Evolutionary conservation across 1,284 basidiomycete genomes (phyloP), one percentile per base, ranked within the genome.

Genomic region (Rhodotorula sp.): DNA sequence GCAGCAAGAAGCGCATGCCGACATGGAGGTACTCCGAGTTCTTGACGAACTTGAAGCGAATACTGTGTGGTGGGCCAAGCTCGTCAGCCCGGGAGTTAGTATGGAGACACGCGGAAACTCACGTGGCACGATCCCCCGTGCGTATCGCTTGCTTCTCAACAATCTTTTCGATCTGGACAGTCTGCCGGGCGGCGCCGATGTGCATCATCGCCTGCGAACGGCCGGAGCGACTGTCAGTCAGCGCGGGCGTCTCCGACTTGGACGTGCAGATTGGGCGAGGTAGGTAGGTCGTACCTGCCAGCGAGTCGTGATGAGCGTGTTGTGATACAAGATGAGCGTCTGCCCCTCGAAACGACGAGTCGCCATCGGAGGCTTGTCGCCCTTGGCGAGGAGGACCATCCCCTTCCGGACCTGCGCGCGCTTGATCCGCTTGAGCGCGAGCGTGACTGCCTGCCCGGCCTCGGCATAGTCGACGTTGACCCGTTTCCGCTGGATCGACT

Each of bases 401-500:
- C 82, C 79, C 82, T 98, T 99, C 69, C 97, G 85, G 14, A 98
- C 89, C 59, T 89, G 88, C 12, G 88, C 86, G 64, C 92, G 84
- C 63, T 90, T 86, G 71, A 97, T 89, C 63, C 93, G 86, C 84
- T 99, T 99, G 38, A 99, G 83, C 7, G 95, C 97, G 67, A 97
- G 85, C 34, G 92, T 92, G 15, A 98, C 94, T 68, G 91, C 93
- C 82, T 99, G 95, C 1, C 95, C 95, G 0, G 95, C 97, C 76
- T 94, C 92, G 0, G 92, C 95, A 16, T 85, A 86, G 38, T 86
- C 85, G 14, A 99, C 93, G 64, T 89, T 85, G 43, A 92, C 93
- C 54, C 92, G 84, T 82, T 98, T 99, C 63, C 95, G 86, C 82
- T 99, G 95, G 81, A 99, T 99, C 70, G 89, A 91, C 83, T 92